These are phyloP conservation scores for Phaeotremella skinneri DNA, from an alignment of 768 basidiomycete species.

Conservation along the genomic window DNA sequence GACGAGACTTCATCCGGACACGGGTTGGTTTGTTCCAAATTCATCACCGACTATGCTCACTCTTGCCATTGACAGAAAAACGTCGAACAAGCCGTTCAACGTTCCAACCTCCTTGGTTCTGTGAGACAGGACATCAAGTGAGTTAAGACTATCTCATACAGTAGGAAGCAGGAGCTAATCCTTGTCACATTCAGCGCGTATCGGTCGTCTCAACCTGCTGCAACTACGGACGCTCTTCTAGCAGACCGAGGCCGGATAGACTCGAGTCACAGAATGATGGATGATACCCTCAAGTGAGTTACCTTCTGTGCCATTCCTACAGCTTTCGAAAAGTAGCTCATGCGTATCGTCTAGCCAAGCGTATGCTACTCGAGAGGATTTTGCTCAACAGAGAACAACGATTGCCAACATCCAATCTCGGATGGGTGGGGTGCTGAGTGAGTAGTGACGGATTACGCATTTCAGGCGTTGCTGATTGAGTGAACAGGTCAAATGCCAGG, in stretches of 20 bases:
- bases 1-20: slow-evolving; percentile 77
- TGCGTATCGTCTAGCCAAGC: slow-evolving; percentile 68
- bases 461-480: too few species aligned
- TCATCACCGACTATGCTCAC: not conserved
- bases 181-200: slow-evolving; percentile 64
- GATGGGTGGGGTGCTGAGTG: slow-evolving; percentile 71
- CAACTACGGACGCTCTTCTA: slow-evolving; percentile 78
- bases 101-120: slow-evolving; percentile 80
- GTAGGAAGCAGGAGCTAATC: too few species aligned
- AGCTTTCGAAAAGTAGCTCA: not conserved
- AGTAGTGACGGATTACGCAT: not conserved
- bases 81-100: slow-evolving; percentile 75
- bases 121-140: slow-evolving; percentile 96
- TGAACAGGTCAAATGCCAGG: slow-evolving; percentile 85
- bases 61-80: slow-evolving; percentile 60
- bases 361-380: slow-evolving; percentile 92
- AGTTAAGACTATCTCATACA: slow-evolving; percentile 37
- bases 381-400: slow-evolving; percentile 72
- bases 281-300: slow-evolving; percentile 81
- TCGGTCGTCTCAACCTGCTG: slow-evolving; percentile 62
- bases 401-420: slow-evolving; percentile 76
- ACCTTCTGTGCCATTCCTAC: not conserved
- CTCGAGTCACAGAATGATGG: slow-evolving; percentile 90
- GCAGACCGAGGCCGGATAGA: slow-evolving; percentile 87
- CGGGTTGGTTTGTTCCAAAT: slow-evolving; percentile 58